phyloP scores from a whole-genome alignment of 352 stramenopile species.

The Globisporangium takayamanum region DNA sequence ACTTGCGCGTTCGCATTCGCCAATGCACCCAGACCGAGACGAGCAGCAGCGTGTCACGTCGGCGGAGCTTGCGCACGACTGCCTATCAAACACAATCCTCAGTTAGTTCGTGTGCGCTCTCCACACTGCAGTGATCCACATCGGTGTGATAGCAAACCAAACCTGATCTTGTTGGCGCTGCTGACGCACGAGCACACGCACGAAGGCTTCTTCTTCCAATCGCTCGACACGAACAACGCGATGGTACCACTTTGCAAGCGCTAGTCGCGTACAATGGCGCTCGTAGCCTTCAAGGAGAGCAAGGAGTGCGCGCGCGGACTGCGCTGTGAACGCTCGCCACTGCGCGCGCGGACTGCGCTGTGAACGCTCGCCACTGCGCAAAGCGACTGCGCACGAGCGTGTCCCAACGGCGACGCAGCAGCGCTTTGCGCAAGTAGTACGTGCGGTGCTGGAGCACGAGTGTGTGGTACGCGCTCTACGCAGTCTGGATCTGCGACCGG shows the following conservation, averaged over 20 bases:
- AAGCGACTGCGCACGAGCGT: not conserved
- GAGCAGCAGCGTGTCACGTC: not conserved
- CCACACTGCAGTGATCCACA: no score
- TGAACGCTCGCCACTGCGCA: slow-evolving; percentile 5
- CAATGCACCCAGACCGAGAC: slow-evolving; percentile 5
- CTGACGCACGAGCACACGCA: not conserved
- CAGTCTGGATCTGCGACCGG: not conserved
- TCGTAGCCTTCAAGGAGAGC: not conserved
- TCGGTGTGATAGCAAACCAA: not conserved
- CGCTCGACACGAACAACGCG: slow-evolving; percentile 4
- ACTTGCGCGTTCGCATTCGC: not conserved
- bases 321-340: slow-evolving; percentile 3
- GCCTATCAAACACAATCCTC: not conserved
- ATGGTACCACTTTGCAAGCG: slow-evolving; percentile 9
- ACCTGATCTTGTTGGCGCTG: not conserved
- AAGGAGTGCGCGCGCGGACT: not conserved
- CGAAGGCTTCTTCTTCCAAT: slow-evolving; percentile 1
- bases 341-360: not conserved
- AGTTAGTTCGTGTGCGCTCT: not conserved
- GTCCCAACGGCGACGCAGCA: slow-evolving; percentile 4
- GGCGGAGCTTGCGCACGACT: not conserved
- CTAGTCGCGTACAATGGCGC: not conserved
- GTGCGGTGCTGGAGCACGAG: not conserved
- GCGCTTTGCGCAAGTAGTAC: slow-evolving; percentile 8
- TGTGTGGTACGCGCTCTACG: not conserved